Base-by-base conservation (phyloP, 345 rosid genomes). In the Rhodomyrtus tomentosa region DNA sequence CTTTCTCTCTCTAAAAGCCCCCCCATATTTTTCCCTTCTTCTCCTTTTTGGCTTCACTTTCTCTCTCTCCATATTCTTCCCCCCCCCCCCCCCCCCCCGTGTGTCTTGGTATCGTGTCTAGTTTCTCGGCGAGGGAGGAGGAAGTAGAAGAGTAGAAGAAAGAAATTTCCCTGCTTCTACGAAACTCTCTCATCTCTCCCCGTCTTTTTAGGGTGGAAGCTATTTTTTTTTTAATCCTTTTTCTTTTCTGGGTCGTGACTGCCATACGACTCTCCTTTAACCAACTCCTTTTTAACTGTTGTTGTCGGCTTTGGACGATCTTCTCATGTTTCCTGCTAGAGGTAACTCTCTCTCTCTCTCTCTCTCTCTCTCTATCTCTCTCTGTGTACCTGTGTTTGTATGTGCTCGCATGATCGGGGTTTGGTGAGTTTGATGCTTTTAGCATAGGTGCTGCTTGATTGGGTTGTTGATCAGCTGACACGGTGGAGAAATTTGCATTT, bases 111-210 rank as follows among this genome's bases (percentile, higher is more conserved):
- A 38, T 53, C 62, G 40, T 56, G 72, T 86, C 93, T 89, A 55
- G 92, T 91, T 92, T 93, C 88, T 92, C 96, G 94, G 97, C 94
- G 94, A 91, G 89, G 84, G 94, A 85, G 87, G 45, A 94, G 95
- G 93, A 94, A 91, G 98, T 89, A 90, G 95, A 94, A 83, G 98
- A 93, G 98, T 95, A 85, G 85, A 94, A 93, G 96, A 89, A 92
- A 95, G 87, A 90, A 89, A 93, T 88, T 84, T 85, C 93, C 89
- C 92, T 86, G 88, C 96, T 94, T 94, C 93, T 92, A 94, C 95
- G 98, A 88, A 94, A 94, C 96, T 87, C 86, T 83, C 84, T 84
- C 83, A 80, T 83, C 87, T 93, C 80, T 88, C 82, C 87, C 50
- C 53, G 83, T 62, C 82, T 89, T 25, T 9, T 52, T 36, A 83